Base-by-base conservation (phyloP, 2,329 filamentous ascomycete species). In the Fusarium sp. region DNA sequence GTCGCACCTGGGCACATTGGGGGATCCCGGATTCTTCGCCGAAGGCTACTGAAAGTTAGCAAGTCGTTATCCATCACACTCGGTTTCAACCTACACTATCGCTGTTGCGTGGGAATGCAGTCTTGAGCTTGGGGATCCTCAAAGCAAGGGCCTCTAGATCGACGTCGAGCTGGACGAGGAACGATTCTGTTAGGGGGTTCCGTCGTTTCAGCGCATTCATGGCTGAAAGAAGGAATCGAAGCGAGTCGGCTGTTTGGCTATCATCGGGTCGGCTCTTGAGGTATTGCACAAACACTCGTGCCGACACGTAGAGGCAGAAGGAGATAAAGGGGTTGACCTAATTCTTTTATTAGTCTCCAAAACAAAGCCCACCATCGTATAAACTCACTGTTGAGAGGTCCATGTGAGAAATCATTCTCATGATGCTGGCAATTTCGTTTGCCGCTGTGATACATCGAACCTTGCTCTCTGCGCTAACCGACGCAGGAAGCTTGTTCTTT, bases 291-390 rank as follows among this genome's bases (percentile, higher is more conserved):
- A 98, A 98, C 0, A 98, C 96, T 61, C 97, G 90, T 25, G 96
- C 94, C 12, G 96, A 93, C n/a, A 98, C 95, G 78, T 98, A 98
- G 50, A 99, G 89, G 80, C 95, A 98, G 83, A 98, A 98, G 0
- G 95, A 95, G 77, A 97, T 93, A 81, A 98, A 98, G 0, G 96
- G 95, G 76, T 98, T 98, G 90, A 98, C 94, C 95, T 98, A 70
- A 14, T 7, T 56, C 61, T 68, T 84, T 67, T 9, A 30, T 30
- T 30, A 81, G 74, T 43, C 14, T 54, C 22, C 20, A n/a, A 52
- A 4, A 15, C 14, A 30, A 15, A 6, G 6, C 14, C 9, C 12
- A 35, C 35, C 15, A 9, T 12, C 4, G 15, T 81, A 4, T 35
- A 12, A 40, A n/a, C 94, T 85, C 89, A 98, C 95, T 68, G 89